These are phyloP conservation scores for Boletus tomentosulus DNA, from an alignment of 768 basidiomycete genomes.

Conservation along the genomic window DNA sequence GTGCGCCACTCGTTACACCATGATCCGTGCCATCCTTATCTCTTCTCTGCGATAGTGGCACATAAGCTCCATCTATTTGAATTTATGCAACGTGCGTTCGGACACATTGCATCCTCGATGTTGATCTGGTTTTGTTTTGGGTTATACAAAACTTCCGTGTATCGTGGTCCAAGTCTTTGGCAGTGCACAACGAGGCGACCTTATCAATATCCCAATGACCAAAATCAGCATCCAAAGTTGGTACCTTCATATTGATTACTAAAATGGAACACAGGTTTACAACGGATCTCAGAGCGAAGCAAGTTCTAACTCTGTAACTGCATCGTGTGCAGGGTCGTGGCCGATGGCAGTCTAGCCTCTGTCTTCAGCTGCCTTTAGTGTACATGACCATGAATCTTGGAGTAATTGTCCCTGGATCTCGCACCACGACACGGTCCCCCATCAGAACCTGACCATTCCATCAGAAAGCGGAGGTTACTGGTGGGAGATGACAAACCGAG, in stretches of 20 bases:
- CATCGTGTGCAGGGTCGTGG: constrained; percentile 15
- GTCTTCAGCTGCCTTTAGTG: constrained; percentile 33
- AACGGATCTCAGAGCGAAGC: constrained; percentile 19
- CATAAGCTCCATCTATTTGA: constrained; percentile 28
- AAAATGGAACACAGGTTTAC: constrained; percentile 14
- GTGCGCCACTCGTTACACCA: neutral
- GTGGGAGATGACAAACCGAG: constrained; percentile 23
- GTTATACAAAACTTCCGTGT: constrained; percentile 5
- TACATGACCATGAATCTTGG: constrained; percentile 62
- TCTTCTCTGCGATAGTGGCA: constrained; percentile 18
- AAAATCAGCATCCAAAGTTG: constrained; percentile 5
- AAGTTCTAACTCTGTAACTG: constrained; percentile 21
- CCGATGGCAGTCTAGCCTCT: constrained; percentile 13
- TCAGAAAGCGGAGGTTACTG: constrained; percentile 22
- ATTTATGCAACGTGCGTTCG: constrained; percentile 13
- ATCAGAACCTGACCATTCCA: constrained; percentile 38
- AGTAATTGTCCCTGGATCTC: constrained; percentile 49
- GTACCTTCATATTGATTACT: constrained; percentile 24
- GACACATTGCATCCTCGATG: constrained; percentile 29
- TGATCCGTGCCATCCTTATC: constrained; percentile 15
- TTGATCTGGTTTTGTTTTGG: constrained; percentile 13
- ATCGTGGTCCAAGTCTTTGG: constrained; percentile 15
- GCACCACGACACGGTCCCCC: constrained; percentile 51
- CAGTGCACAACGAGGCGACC: constrained; percentile 27
- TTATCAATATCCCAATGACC: constrained; percentile 14